phyloP scores from a whole-genome alignment of 371 early-diverging fungal species.

The Mucor velutinosus region DNA sequence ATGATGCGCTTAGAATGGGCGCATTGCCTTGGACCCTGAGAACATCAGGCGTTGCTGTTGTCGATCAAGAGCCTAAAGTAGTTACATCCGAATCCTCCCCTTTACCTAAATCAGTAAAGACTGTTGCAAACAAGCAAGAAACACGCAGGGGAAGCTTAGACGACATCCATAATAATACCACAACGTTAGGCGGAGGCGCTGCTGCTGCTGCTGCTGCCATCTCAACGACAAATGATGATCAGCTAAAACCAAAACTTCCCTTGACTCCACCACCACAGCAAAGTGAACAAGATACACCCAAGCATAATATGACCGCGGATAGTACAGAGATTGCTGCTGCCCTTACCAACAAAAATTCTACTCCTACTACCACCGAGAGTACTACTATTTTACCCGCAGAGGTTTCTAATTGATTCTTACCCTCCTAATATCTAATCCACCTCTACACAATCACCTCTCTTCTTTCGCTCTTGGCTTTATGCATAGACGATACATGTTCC shows the following conservation, averaged over 20 bases:
- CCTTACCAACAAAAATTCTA: neutral
- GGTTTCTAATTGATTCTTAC: neutral
- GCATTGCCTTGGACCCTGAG: slow-evolving; percentile 50
- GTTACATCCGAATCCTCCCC: slow-evolving; percentile 26
- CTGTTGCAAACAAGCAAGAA: slow-evolving; percentile 2
- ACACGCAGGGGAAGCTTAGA: slow-evolving; percentile 24
- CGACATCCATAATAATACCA: slow-evolving; percentile 7
- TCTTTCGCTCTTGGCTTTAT: neutral
- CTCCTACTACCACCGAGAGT: neutral
- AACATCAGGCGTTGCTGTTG: slow-evolving; percentile 2
- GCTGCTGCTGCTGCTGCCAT: neutral
- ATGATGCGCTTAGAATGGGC: slow-evolving; percentile 40
- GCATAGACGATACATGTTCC: neutral
- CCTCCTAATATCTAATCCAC: neutral
- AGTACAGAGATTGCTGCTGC: neutral
- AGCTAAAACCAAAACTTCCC: neutral
- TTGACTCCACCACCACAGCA: neutral
- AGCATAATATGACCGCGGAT: neutral
- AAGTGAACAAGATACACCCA: neutral
- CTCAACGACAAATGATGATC: neutral
- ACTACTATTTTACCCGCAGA: neutral
- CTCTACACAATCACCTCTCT: neutral
- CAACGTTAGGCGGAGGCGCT: neutral
- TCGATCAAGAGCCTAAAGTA: slow-evolving; percentile 13
- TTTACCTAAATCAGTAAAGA: slow-evolving; percentile 24